Percentiles rank a stretch among this genome's conserved stretches.
These are phyloP conservation scores for Russula brevipes DNA, from an alignment of 768 basidiomycete genomes.

Conservation along the genomic window DNA sequence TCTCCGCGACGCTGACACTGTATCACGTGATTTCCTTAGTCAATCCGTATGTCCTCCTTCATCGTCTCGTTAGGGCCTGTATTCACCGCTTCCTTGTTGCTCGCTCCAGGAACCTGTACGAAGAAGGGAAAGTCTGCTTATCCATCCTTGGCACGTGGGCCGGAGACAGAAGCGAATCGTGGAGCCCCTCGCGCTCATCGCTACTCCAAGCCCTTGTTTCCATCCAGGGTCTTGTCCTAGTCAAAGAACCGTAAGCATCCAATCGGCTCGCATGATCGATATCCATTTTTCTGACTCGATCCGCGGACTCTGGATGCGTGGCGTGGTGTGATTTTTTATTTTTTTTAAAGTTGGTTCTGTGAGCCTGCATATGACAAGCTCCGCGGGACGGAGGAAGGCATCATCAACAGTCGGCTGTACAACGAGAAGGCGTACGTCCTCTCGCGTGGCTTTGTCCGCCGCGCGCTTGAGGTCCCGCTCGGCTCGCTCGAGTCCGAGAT, in stretches of 20 bases:
- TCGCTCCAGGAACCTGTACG: slow-evolving; percentile 71
- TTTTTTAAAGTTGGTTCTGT: slow-evolving; percentile 64
- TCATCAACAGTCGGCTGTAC: slow-evolving; percentile 85
- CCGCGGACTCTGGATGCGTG: not conserved
- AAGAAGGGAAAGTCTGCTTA: slow-evolving; percentile 91
- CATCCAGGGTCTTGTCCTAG: slow-evolving; percentile 89
- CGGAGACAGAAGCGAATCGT: slow-evolving; percentile 82
- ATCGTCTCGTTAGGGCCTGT: not conserved
- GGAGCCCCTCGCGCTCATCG: slow-evolving; percentile 81
- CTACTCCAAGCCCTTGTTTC: slow-evolving; percentile 89
- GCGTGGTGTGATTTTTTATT: too few relatives aligned
- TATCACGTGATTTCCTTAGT: slow-evolving; percentile 37
- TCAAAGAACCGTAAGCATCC: slow-evolving; percentile 78
- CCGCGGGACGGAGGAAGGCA: slow-evolving; percentile 85
- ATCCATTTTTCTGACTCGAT: slow-evolving; percentile 10
- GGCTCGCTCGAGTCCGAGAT: slow-evolving; percentile 70
- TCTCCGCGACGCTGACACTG: not conserved
- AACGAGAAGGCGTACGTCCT: slow-evolving; percentile 91
- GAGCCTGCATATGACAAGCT: slow-evolving; percentile 94
- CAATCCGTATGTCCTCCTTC: slow-evolving; percentile 59
- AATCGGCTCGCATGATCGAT: not conserved
- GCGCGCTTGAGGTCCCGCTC: slow-evolving; percentile 76
- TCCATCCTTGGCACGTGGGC: slow-evolving; percentile 91
- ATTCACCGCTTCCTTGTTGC: not conserved
- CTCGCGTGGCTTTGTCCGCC: slow-evolving; percentile 84